Evolutionary conservation across 2,329 filamentous ascomycete species (phyloP).

Genomic region (Phyllosticta citrichinensis): DNA sequence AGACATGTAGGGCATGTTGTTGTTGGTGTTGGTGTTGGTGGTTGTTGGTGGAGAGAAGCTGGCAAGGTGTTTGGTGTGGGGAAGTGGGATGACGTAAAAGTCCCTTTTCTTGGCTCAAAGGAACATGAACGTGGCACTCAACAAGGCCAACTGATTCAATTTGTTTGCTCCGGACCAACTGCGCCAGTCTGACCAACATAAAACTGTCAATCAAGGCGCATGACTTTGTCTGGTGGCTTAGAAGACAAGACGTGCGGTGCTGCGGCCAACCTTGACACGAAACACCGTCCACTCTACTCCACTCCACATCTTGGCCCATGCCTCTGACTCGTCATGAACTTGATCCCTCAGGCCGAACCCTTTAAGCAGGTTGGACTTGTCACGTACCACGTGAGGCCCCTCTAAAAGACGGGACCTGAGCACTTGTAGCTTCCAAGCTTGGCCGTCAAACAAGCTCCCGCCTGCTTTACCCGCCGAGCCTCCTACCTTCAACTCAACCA

Average conservation of each 20-base stretch:
- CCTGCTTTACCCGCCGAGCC: neutral
- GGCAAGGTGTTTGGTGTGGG: neutral
- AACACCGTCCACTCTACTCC: neutral
- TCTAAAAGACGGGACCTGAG: neutral
- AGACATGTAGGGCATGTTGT: constrained; percentile 28
- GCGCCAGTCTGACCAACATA: neutral
- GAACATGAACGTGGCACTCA: neutral
- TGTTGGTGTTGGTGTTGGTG: neutral
- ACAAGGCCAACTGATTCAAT: neutral
- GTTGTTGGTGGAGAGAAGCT: neutral
- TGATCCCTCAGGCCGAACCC: neutral
- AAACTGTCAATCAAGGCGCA: neutral
- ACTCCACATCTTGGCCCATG: neutral
- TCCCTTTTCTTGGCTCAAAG: neutral
- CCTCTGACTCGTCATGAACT: neutral
- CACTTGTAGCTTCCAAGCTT: neutral
- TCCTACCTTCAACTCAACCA: neutral
- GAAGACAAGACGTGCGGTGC: neutral
- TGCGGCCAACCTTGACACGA: neutral
- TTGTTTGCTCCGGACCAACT: neutral
- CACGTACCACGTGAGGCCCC: neutral
- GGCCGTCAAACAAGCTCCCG: neutral
- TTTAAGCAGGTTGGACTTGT: neutral
- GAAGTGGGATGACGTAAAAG: neutral
- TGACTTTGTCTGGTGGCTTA: neutral